Evolutionary conservation across 2,329 filamentous ascomycete genomes (phyloP), one percentile per base, ranked within the genome.

Genomic region (Pseudogymnoascus sp.): DNA sequence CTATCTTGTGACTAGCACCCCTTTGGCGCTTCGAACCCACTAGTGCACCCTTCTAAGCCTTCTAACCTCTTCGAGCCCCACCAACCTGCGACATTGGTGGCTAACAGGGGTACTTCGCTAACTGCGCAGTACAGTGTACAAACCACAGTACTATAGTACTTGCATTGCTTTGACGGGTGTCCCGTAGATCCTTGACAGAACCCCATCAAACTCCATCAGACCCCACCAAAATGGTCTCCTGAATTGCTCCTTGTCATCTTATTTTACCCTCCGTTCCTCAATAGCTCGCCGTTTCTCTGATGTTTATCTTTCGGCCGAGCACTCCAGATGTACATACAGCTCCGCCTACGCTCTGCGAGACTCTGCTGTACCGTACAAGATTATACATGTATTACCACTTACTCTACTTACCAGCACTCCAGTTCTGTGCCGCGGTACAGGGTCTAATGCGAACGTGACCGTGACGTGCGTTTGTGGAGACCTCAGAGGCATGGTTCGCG

Each of bases 221-320:
- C 47, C 28, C 47, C 47, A 54, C 47, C 28, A 54, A 32, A 54
- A 54, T 54, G 47, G n/a, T 54, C 47, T 54, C 47, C 47, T 54
- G 47, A 54, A 54, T 32, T 54, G 25, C 47, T 54, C 47, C 47
- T 54, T 54, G 47, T 54, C 47, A 54, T 54, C 47, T 54, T 54
- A 54, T 54, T 54, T 54, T 18, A 30, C 11, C 28, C 25, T 37
- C 4, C 8, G 7, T 12, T 12, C 47, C 8, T 18, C n/a, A n/a
- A 18, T 14, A 18, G 9, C n/a, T 30, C 25, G 16, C 7, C 9
- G 5, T 18, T 54, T 54, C n/a, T 18, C 25, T 18, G 18, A 4
- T 18, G 2, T 54, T 20, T 32, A 18, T 18, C 47, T 32, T 50
- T 30, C 9, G 4, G n/a, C n/a, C 12, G 28, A 18, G n/a, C 7